Evolutionary conservation across 2,329 filamentous ascomycete genomes (phyloP).

Genomic region (Colletotrichum graminicola): DNA sequence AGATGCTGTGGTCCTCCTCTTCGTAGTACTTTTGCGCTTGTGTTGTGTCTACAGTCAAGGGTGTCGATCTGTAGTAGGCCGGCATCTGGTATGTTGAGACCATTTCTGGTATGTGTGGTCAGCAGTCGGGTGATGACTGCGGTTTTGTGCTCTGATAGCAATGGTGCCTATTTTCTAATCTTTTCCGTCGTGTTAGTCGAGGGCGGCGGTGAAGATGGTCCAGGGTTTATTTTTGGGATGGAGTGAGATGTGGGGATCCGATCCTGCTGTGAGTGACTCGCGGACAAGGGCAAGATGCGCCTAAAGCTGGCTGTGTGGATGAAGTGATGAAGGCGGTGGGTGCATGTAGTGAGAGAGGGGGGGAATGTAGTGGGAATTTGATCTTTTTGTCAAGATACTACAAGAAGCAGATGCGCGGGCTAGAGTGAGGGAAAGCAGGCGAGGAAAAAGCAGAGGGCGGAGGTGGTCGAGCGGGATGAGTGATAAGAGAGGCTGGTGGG

Average conservation of each 20-base stretch:
- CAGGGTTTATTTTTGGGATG: slow-evolving; percentile 41
- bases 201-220: slow-evolving; percentile 37
- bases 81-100: slow-evolving; percentile 65
- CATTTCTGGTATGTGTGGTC: slow-evolving; percentile 51
- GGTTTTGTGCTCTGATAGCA: slow-evolving; percentile 25
- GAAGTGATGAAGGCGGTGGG: neutral
- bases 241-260: slow-evolving; percentile 37
- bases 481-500: slow-evolving; percentile 42
- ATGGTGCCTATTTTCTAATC: slow-evolving; percentile 32
- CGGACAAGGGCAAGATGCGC: slow-evolving; percentile 24
- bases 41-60: slow-evolving; percentile 66
- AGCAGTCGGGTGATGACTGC: slow-evolving; percentile 46
- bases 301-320: slow-evolving; percentile 11
- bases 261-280: slow-evolving; percentile 20
- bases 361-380: neutral
- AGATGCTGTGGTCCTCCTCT: slow-evolving; percentile 69
- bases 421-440: slow-evolving; percentile 13
- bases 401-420: neutral
- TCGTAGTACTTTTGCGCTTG: slow-evolving; percentile 70
- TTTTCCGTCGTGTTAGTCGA: slow-evolving; percentile 39
- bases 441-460: slow-evolving; percentile 35
- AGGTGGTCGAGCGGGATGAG: slow-evolving; percentile 36
- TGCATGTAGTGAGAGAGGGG: slow-evolving; percentile 16
- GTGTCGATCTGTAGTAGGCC: slow-evolving; percentile 63
- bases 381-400: slow-evolving; percentile 17